Base-by-base conservation (phyloP, 1,284 basidiomycete species). In the Sporisorium graminicola region DNA sequence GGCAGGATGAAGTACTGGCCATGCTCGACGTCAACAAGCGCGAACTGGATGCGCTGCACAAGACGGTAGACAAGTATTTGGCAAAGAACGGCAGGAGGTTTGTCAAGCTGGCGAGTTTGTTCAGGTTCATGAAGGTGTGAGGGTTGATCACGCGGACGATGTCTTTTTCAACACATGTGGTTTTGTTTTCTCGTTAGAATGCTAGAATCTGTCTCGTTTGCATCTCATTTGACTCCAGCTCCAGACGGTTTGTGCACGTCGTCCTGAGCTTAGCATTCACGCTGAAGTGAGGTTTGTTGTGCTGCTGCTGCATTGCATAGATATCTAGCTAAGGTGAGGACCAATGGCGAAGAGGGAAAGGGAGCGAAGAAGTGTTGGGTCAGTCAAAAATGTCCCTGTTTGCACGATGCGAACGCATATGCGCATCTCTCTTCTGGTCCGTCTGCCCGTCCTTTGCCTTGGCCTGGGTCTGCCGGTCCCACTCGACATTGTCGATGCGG, bases 71-170 rank as follows among this genome's bases (percentile, higher is more conserved):
- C 33, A 72, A 66, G 59, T 83, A 84, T 55, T 72, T 84, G 22
- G 71, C 68, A 1, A 78, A 73, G 65, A 82, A 81, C 50, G 84
- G 76, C 0, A 61, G 84, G 33, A 64, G 83, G 27, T 85, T 73
- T 65, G 84, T 85, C 49, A 81, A 73, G 56, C 54, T 85, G 51
- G 75, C 63, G 3, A 70, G 65, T 50, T 74, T 85, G 55, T 85
- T 85, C 57, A 44, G 70, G 18, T 80, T 80, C 31, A 78, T 82
- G 80, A 79, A 77, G 60, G 75, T 82, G 26, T 81, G 50, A 51
- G 0, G n/a, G 14, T 9, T 12, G 27, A 5, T 20, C 33, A 40
- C 13, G 13, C 13, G 35, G 35, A 37, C 35, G 35, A 37, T 37
- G 22, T 20, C 46, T n/a, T 29, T 24, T 46, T 43, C n/a, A n/a